Base-by-base conservation (phyloP, 805 yeast genomes). In the Cyberlindnera mrakii region DNA sequence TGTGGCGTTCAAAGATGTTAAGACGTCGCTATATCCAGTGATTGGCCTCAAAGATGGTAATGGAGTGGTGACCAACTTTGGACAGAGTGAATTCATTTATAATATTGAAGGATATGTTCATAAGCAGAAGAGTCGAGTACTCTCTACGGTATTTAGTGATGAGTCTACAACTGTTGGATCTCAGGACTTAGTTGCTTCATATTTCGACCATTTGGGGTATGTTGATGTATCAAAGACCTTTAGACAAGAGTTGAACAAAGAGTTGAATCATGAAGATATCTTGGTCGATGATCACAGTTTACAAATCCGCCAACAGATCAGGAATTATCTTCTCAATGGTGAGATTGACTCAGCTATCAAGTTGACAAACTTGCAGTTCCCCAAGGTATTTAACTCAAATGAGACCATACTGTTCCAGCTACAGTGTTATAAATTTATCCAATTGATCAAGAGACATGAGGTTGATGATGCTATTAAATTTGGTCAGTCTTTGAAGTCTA, bases 161-260 rank as follows among this genome's bases (percentile, higher is more conserved):
- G 10, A 4, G 19, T 8, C 34, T 59, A 14, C 43, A 37, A 11
- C 40, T 62, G 8, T 54, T 70, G 38, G 14, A 10, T 19, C 39
- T 10, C 63, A 64, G 35, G 51, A 60, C 18, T 59, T 72, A 33
- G 66, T 74, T 4, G 49, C 65, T n/a, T 61, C 70, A 13, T 81
- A 80, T 55, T 70, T 82, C 32, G 66, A 71, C n/a, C 77, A 79
- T 53, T 70, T 72, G 42, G 88, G 88, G 3, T 74, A 70, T 51
- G 66, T 68, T 27, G 77, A 77, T 43, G 73, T 78, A 3, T 74
- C 78, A 3, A 66, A 66, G 44, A 74, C 78, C 0, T 75, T 82
- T 45, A 60, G 68, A 18, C 58, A 64, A 31, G 87, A 80, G 48
- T 51, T 74, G 27, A 49, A 52, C 9, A 48, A 55, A 16, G 71